Evolutionary conservation across 164 flowering plant species (phyloP).

Genomic region (Houttuynia cordata): DNA sequence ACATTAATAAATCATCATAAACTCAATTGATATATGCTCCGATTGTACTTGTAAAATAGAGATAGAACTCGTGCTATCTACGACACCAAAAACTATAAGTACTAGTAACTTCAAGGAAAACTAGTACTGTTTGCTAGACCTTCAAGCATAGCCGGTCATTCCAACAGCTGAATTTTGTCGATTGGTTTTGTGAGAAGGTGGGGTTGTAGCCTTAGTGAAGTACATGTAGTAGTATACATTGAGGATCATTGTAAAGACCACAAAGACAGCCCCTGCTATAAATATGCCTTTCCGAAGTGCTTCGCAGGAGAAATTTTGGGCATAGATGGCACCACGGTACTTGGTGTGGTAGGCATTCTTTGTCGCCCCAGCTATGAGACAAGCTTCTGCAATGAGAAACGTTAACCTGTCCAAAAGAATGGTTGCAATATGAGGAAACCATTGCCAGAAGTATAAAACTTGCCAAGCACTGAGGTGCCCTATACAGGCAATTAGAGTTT

Average conservation of each 20-base stretch:
- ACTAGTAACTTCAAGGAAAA: not conserved
- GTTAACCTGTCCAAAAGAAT: conserved; percentile 45
- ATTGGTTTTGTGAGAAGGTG: conserved; percentile 38
- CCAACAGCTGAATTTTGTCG: conserved; percentile 63
- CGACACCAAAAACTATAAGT: not conserved
- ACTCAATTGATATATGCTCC: no score
- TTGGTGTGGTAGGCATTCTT: conserved; percentile 91
- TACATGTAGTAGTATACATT: conserved; percentile 80
- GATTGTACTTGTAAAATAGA: not conserved
- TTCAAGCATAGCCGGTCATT: conserved; percentile 31
- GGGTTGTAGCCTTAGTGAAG: conserved; percentile 62
- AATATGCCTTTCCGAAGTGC: conserved; percentile 82
- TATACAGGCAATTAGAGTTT: no score
- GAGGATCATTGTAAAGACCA: conserved; percentile 77
- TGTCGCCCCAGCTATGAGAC: conserved; percentile 74
- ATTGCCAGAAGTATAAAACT: not conserved
- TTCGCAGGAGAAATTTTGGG: conserved; percentile 72
- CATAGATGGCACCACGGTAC: conserved; percentile 51
- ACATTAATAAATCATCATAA: no score
- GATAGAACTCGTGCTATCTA: not conserved
- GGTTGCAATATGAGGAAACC: not conserved
- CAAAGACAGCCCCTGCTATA: conserved; percentile 86
- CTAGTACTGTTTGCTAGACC: not conserved
- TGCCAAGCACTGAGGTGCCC: no score
- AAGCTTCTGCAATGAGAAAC: conserved; percentile 80